Evolutionary conservation across 495 filamentous ascomycete species (phyloP).

Genomic region (Talaromyces adpressus): DNA sequence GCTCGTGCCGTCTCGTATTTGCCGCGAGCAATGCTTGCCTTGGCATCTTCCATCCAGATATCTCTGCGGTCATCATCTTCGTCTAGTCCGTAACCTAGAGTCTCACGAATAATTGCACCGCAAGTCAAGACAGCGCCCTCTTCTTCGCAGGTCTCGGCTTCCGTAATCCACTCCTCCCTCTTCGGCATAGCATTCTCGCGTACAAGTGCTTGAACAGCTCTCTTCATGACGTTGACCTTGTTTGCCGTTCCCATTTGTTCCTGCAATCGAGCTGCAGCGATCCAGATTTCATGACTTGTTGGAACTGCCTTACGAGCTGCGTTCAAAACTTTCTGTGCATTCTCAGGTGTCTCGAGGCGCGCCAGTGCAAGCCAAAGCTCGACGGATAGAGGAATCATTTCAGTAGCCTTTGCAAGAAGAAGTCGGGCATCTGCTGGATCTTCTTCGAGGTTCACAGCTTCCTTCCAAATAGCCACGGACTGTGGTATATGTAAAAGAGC

Average conservation of each 20-base stretch:
- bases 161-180: constrained; percentile 91
- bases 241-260: constrained; percentile 74
- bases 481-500: constrained; percentile 85
- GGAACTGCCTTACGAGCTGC: constrained; percentile 89
- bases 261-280: constrained; percentile 84
- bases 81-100: constrained; percentile 86
- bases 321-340: constrained; percentile 91
- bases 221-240: constrained; percentile 87
- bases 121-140: constrained; percentile 86
- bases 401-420: constrained; percentile 84
- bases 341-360: constrained; percentile 77
- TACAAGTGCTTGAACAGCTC: constrained; percentile 82
- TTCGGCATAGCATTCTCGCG: constrained; percentile 93
- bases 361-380: constrained; percentile 94
- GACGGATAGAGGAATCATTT: constrained; percentile 86
- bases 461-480: constrained; percentile 93
- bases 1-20: constrained; percentile 86
- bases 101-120: constrained; percentile 81
- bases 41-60: constrained; percentile 90
- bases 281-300: constrained; percentile 91
- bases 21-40: constrained; percentile 64
- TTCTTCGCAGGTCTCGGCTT: constrained; percentile 91
- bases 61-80: constrained; percentile 97
- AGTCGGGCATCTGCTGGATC: constrained; percentile 78
- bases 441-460: constrained; percentile 92